Evolutionary conservation across 495 filamentous ascomycete genomes (phyloP).

Genomic region (Trichoderma reesei): DNA sequence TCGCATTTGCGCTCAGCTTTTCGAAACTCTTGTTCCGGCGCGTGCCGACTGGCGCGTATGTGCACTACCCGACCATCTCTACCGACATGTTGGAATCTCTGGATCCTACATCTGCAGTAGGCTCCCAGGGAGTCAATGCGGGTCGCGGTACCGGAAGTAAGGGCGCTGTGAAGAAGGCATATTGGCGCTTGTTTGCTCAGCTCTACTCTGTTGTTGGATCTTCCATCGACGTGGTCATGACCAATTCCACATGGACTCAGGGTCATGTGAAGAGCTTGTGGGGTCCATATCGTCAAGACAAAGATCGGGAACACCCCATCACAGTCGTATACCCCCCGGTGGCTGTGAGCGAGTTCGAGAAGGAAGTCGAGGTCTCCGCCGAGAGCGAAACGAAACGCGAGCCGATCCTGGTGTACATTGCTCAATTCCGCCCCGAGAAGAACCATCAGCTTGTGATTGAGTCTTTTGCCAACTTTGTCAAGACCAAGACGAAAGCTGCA

Average conservation of each 20-base stretch:
- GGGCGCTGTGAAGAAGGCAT: slow-evolving; percentile 59
- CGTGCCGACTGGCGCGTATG: slow-evolving; percentile 84
- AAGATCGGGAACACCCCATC: slow-evolving; percentile 35
- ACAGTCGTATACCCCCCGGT: slow-evolving; percentile 84
- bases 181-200: slow-evolving; percentile 78
- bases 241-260: slow-evolving; percentile 91
- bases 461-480: slow-evolving; percentile 65
- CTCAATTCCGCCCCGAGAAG: slow-evolving; percentile 95
- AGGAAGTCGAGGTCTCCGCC: slow-evolving; percentile 55
- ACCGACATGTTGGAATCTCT: slow-evolving; percentile 93
- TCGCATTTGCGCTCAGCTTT: slow-evolving; percentile 79
- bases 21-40: slow-evolving; percentile 71
- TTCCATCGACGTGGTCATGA: slow-evolving; percentile 86
- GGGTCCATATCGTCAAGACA: slow-evolving; percentile 45
- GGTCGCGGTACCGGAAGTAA: slow-evolving; percentile 60
- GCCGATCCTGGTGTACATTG: slow-evolving; percentile 75
- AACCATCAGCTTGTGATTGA: slow-evolving; percentile 79
- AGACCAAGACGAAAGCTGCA: slow-evolving; percentile 30
- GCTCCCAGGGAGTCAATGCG: slow-evolving; percentile 71
- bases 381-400: slow-evolving; percentile 57
- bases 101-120: slow-evolving; percentile 44
- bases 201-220: slow-evolving; percentile 74
- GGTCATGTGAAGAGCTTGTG: slow-evolving; percentile 73
- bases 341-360: slow-evolving; percentile 71
- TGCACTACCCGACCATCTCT: slow-evolving; percentile 96